Base-by-base conservation (phyloP, 2,329 filamentous ascomycete species). In the Sarocladiaceae sp. region DNA sequence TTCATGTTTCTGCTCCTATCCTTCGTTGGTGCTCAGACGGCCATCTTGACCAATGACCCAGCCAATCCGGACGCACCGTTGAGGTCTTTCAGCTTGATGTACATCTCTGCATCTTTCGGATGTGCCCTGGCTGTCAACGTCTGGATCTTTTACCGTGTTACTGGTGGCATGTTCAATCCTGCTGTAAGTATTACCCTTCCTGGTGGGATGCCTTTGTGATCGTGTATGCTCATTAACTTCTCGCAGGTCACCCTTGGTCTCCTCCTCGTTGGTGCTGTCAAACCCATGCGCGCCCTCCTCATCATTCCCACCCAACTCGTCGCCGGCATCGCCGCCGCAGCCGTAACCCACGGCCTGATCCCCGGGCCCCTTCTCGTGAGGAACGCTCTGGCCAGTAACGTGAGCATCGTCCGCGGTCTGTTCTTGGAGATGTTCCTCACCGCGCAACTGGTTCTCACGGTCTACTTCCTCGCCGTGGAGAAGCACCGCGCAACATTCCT, bases 401-500 rank as follows among this genome's bases (percentile, higher is more conserved):
- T 78, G 3, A 78, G 69, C 53, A 69, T 75, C 10, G 71, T 71
- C 0, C 82, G 82, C 54, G 84, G 84, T 6, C 69, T 87, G 36
- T 86, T 87, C 61, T 77, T 87, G 46, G 84, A 87, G 65, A 78
- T 84, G 70, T 83, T 87, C 59, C 71, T 86, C 33, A 87, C 84
- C 0, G 71, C 80, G 0, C 75, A 85, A 61, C 71, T 88, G 10
- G 77, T 86, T 7, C 72, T 87, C 51, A 78, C 83, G 2, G 80
- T 87, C 26, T 80, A 84, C 64, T 86, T 89, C 79, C 74, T 89
- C 40, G 86, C 85, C 0, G 80, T 82, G 3, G 85, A 89, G 64
- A 90, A 90, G 69, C 86, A 90, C 65, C 83, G 84, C 40, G 81
- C 82, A 2, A 90, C 87, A 0, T 88, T 78, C 62, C 69, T 90